Conservation (phyloP, 2,329 filamentous ascomycete genomes). For the Colletotrichum musicola region DNA sequence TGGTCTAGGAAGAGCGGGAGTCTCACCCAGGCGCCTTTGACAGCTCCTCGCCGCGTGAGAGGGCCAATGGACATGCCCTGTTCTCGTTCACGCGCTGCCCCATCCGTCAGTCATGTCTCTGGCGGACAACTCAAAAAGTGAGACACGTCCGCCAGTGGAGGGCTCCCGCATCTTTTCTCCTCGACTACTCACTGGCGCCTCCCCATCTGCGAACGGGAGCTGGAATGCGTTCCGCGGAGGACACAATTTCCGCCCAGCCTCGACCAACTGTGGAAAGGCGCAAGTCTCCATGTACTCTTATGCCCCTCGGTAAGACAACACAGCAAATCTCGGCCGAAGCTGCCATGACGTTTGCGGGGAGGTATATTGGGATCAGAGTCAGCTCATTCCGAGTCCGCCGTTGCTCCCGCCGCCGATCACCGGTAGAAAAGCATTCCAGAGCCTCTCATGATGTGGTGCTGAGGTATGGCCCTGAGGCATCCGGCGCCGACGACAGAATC, state of each 20-base stretch:
- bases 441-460: conserved; percentile 7
- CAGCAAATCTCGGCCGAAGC: conserved; percentile 25
- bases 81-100: neutral
- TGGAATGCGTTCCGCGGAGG: conserved; percentile 7
- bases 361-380: conserved; percentile 12
- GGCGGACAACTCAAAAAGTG: conserved; percentile 18
- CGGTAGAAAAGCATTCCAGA: conserved; percentile 14
- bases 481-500: conserved; percentile 14
- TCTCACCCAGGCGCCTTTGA: conserved; percentile 30
- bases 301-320: conserved; percentile 14
- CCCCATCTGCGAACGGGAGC: conserved; percentile 33
- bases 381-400: conserved; percentile 26
- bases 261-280: conserved; percentile 14
- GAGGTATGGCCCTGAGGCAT: neutral
- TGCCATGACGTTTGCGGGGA: conserved; percentile 34
- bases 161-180: conserved; percentile 21
- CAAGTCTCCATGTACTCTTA: conserved; percentile 5
- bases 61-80: neutral
- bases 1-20: conserved; percentile 30
- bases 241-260: conserved; percentile 10
- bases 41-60: conserved; percentile 8
- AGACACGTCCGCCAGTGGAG: conserved; percentile 24
- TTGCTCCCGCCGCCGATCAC: conserved; percentile 35
- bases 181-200: conserved; percentile 14
- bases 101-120: conserved; percentile 24